Evolutionary conservation across 2,329 filamentous ascomycete genomes (phyloP).

Genomic region (Sclerotinia borealis): DNA sequence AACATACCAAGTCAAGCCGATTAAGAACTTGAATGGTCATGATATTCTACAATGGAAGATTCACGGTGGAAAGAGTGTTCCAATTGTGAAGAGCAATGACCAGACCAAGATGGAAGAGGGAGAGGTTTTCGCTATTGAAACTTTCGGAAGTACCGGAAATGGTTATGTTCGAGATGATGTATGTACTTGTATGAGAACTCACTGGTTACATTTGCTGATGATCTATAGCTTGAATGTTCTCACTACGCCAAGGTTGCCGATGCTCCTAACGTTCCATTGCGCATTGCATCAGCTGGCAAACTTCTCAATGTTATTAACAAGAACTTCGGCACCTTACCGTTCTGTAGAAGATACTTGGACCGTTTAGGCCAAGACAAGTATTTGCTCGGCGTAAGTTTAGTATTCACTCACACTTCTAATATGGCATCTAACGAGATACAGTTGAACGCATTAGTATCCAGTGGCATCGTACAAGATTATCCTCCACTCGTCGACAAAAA

Average conservation of each 20-base stretch:
- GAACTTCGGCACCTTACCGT: constrained; percentile 91
- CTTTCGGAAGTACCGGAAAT: constrained; percentile 88
- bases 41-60: constrained; percentile 86
- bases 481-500: constrained; percentile 86
- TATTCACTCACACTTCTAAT: background rate
- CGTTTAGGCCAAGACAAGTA: constrained; percentile 94
- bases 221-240: constrained; percentile 63
- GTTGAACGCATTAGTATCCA: constrained; percentile 80
- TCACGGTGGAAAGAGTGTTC: constrained; percentile 87
- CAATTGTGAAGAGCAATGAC: constrained; percentile 83
- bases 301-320: constrained; percentile 87
- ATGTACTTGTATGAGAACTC: constrained; percentile 29
- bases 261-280: constrained; percentile 67
- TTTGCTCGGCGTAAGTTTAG: constrained; percentile 65
- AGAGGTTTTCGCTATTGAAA: constrained; percentile 92
- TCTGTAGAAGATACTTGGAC: constrained; percentile 85
- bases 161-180: constrained; percentile 83
- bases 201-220: constrained; percentile 11
- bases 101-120: constrained; percentile 97
- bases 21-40: constrained; percentile 59
- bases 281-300: constrained; percentile 75
- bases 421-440: constrained; percentile 36
- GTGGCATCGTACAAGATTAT: constrained; percentile 83
- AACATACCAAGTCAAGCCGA: constrained; percentile 48
- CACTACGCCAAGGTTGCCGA: constrained; percentile 77